Conservation (phyloP, 2,329 filamentous ascomycete genomes). For the Aspergillus ochraceus region DNA sequence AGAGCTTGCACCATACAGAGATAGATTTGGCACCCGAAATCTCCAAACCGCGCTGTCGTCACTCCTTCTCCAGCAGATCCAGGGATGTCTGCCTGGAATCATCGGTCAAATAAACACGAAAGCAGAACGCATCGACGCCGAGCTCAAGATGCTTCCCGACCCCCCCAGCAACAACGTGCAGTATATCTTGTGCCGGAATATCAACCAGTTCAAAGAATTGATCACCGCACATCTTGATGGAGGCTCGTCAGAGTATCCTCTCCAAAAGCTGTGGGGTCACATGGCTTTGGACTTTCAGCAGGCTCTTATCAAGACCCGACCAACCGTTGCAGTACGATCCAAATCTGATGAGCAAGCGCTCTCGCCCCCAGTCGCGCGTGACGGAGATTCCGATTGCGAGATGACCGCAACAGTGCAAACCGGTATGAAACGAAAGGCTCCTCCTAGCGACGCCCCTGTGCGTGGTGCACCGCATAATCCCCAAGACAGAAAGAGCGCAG, state of each 20-base stretch:
- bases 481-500: neutral
- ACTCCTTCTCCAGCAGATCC: conserved; percentile 51
- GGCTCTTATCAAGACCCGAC: conserved; percentile 47
- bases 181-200: conserved; percentile 61
- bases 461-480: neutral
- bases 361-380: conserved; percentile 33
- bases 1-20: conserved; percentile 37
- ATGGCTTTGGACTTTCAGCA: conserved; percentile 55
- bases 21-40: conserved; percentile 54
- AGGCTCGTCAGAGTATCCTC: conserved; percentile 39
- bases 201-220: conserved; percentile 57
- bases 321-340: conserved; percentile 30
- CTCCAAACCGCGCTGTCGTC: conserved; percentile 52
- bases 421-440: conserved; percentile 24
- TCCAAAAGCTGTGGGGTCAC: conserved; percentile 45
- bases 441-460: neutral
- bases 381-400: conserved; percentile 29
- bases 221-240: conserved; percentile 58
- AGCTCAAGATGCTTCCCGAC: conserved; percentile 64
- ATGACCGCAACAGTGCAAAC: conserved; percentile 12
- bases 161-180: conserved; percentile 65
- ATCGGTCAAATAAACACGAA: conserved; percentile 46
- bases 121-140: conserved; percentile 52
- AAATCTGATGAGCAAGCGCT: conserved; percentile 24
- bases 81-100: conserved; percentile 34